A percentile compares a stretch with the other conserved stretches of the same genome.
These are phyloP conservation scores for Cercospora janseana DNA, from an alignment of 2,329 filamentous ascomycete species.

Conservation along the genomic window DNA sequence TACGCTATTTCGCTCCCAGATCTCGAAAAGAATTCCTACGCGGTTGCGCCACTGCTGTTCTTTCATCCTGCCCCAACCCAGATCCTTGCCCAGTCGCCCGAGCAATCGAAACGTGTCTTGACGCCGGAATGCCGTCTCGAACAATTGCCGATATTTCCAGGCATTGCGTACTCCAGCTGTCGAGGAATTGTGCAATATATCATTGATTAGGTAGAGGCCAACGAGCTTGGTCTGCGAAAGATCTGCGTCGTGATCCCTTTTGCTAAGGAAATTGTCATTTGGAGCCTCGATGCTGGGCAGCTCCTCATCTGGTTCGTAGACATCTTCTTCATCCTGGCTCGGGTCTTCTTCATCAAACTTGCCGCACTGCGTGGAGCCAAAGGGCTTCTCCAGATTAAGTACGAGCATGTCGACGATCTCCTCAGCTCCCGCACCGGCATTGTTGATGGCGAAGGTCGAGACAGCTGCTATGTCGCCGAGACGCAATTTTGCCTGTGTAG, in stretches of 20 bases:
- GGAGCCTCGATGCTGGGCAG: constrained; percentile 41
- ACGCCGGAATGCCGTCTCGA: constrained; percentile 68
- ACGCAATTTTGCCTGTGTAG: constrained; percentile 68
- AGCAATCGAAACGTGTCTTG: constrained; percentile 72
- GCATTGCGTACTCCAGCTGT: constrained; percentile 77
- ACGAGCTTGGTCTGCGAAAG: constrained; percentile 72
- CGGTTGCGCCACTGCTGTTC: constrained; percentile 83
- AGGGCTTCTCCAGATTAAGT: constrained; percentile 74
- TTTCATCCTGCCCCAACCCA: constrained; percentile 76
- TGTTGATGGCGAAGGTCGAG: constrained; percentile 83
- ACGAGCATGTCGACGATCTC: constrained; percentile 90
- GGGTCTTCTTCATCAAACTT: constrained; percentile 57
- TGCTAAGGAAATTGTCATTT: constrained; percentile 25
- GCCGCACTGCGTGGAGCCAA: constrained; percentile 65
- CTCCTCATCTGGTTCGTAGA: constrained; percentile 39
- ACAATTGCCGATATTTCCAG: constrained; percentile 80
- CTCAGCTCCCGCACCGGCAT: constrained; percentile 79
- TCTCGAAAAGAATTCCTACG: constrained; percentile 63
- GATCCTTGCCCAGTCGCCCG: constrained; percentile 67
- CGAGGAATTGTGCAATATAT: constrained; percentile 74
- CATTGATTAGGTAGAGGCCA: constrained; percentile 74
- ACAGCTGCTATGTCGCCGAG: constrained; percentile 84
- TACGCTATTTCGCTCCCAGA: constrained; percentile 65
- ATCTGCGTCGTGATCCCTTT: constrained; percentile 55
- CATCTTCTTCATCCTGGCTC: constrained; percentile 40